phyloP scores from a whole-genome alignment of 1,284 basidiomycete genomes.

The Melampsora medusae region DNA sequence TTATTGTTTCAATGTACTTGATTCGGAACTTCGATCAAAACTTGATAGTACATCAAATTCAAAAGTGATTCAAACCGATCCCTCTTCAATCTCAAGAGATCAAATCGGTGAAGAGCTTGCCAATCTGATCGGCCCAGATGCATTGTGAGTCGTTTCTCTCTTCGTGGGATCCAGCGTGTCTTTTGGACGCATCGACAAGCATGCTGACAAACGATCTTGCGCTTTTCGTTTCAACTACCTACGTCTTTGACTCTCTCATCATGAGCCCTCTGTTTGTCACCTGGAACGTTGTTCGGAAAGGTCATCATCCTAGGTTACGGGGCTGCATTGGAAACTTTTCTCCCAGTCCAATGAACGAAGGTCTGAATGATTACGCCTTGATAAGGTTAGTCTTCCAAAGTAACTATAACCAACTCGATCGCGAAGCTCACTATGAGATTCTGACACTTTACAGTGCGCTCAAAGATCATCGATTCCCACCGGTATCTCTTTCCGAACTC shows the following conservation, averaged over 20 bases:
- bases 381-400: conserved; percentile 61
- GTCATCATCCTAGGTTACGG: conserved; percentile 64
- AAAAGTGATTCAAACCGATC: not conserved
- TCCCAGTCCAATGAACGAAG: conserved; percentile 69
- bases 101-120: conserved; percentile 9
- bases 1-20: conserved; percentile 73
- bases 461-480: conserved; percentile 60
- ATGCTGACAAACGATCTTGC: not conserved
- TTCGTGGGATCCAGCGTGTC: not conserved
- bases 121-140: conserved; percentile 17
- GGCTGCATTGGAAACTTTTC: conserved; percentile 96
- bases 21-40: conserved; percentile 62
- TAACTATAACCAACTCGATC: not conserved
- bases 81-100: not conserved
- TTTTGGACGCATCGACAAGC: not conserved
- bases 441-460: conserved; percentile 57
- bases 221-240: not conserved
- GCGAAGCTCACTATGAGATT: conserved; percentile 52
- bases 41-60: not conserved
- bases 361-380: conserved; percentile 83
- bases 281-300: conserved; percentile 71
- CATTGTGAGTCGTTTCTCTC: conserved; percentile 15
- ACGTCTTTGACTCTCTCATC: conserved; percentile 29
- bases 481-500: conserved; percentile 74
- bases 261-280: conserved; percentile 89